Evolutionary conservation across 1,284 basidiomycete species (phyloP).

Genomic region (Sanguinoderma infundibulare): DNA sequence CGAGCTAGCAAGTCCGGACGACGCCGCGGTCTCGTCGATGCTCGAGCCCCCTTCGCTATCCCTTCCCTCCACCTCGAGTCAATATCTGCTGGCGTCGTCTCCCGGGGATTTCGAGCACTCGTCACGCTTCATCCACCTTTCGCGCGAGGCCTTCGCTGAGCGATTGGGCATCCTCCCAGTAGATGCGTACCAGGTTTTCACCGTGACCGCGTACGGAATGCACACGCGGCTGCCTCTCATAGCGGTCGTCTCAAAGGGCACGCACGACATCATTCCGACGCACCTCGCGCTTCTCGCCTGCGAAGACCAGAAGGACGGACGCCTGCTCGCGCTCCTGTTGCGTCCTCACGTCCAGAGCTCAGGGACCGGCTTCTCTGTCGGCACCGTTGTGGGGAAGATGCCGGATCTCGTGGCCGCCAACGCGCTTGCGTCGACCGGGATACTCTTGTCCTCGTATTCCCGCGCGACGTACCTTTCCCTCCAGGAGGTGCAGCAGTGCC

Average conservation of each 20-base stretch:
- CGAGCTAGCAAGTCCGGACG: neutral
- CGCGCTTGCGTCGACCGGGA: no score
- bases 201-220: slow-evolving; percentile 16
- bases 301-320: neutral
- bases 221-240: slow-evolving; percentile 12
- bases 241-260: neutral
- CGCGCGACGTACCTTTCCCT: neutral
- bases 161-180: neutral
- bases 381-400: slow-evolving; percentile 6
- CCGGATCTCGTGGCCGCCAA: slow-evolving; percentile 2
- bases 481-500: neutral
- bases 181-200: slow-evolving; percentile 3
- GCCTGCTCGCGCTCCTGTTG: slow-evolving; percentile 7
- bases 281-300: slow-evolving; percentile 17
- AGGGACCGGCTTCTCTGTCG: slow-evolving; percentile 5
- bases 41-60: neutral
- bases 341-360: neutral
- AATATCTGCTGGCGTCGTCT: slow-evolving; percentile 8
- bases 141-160: slow-evolving; percentile 3
- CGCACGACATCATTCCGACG: slow-evolving; percentile 1
- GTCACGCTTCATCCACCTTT: neutral
- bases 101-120: slow-evolving; percentile 11
- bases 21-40: neutral
- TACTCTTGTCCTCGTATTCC: no score
- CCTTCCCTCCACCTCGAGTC: neutral